Evolutionary conservation across 768 basidiomycete genomes (phyloP).

Genomic region (Vararia minispora): DNA sequence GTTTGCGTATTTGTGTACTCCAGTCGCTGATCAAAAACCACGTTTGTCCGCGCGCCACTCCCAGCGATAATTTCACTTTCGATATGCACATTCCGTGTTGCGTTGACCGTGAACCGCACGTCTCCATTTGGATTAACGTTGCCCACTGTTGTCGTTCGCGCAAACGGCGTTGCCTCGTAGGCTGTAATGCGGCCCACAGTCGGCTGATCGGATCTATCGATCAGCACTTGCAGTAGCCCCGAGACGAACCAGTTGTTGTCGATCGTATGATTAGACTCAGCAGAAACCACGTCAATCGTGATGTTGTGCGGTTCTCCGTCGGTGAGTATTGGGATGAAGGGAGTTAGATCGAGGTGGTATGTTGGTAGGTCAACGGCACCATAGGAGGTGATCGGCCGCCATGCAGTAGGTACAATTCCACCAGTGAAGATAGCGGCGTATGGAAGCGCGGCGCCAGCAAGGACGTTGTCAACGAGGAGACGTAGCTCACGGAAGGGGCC

Average conservation of each 20-base stretch:
- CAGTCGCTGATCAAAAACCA: conserved; percentile 50
- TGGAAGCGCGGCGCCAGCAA: too few relatives aligned
- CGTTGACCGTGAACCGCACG: conserved; percentile 51
- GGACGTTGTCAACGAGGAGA: too few relatives aligned
- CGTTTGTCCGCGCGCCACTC: conserved; percentile 41
- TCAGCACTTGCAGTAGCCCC: conserved; percentile 53
- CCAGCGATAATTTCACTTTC: conserved; percentile 50
- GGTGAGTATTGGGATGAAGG: conserved; percentile 60
- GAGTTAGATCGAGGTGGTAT: conserved; percentile 67
- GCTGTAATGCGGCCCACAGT: conserved; percentile 56
- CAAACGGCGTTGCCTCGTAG: conserved; percentile 49
- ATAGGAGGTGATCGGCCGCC: conserved; percentile 69
- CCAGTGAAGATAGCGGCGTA: too few relatives aligned
- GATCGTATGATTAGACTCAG: conserved; percentile 49
- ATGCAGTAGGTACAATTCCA: conserved; percentile 54
- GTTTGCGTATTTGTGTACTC: conserved; percentile 51
- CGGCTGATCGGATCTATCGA: conserved; percentile 46
- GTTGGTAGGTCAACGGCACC: conserved; percentile 68
- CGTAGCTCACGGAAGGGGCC: too few relatives aligned
- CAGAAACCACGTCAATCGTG: conserved; percentile 63
- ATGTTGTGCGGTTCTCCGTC: conserved; percentile 58
- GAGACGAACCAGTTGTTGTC: conserved; percentile 72
- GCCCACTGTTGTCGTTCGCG: conserved; percentile 36
- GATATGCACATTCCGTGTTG: conserved; percentile 43
- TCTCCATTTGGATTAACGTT: conserved; percentile 30